These are phyloP conservation scores for Podaxis sp. DNA, from an alignment of 768 basidiomycete species.

Conservation along the genomic window DNA sequence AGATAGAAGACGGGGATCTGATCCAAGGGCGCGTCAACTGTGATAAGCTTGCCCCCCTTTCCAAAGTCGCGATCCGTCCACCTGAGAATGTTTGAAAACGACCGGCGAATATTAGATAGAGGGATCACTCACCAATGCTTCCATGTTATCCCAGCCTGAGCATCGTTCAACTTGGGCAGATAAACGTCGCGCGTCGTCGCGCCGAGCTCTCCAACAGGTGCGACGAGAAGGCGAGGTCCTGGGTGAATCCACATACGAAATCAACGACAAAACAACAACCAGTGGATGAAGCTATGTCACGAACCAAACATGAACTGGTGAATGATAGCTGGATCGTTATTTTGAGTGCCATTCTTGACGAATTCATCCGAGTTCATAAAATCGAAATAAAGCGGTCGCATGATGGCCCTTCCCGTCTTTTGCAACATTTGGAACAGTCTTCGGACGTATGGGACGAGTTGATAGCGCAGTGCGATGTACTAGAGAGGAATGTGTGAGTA, in stretches of 20 bases:
- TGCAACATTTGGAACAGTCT: slow-evolving; percentile 31
- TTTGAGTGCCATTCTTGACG: slow-evolving; percentile 24
- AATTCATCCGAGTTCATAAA: slow-evolving; percentile 28
- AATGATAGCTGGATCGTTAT: slow-evolving; percentile 27
- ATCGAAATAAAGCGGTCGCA: slow-evolving; percentile 32
- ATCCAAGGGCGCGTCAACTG: slow-evolving; percentile 27
- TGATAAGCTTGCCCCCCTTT: slow-evolving; percentile 25
- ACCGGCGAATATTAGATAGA: not conserved
- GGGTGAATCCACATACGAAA: not conserved
- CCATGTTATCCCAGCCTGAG: slow-evolving; percentile 23
- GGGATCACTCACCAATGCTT: slow-evolving; percentile 28
- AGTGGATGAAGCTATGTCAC: not conserved
- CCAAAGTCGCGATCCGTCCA: slow-evolving; percentile 31
- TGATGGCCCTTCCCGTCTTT: slow-evolving; percentile 27
- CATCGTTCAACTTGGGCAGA: slow-evolving; percentile 21
- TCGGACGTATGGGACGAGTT: slow-evolving; percentile 31
- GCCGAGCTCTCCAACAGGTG: slow-evolving; percentile 30
- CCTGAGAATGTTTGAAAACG: slow-evolving; percentile 18
- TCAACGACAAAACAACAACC: not conserved
- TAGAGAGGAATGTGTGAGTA: slow-evolving; percentile 9
- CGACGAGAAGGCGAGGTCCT: slow-evolving; percentile 30
- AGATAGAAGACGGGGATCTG: slow-evolving; percentile 35
- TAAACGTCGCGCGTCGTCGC: slow-evolving; percentile 29
- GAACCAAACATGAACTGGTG: slow-evolving; percentile 35
- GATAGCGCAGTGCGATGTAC: slow-evolving; percentile 37